Base-by-base conservation (phyloP, 2,329 filamentous ascomycete genomes). In the Aspergillus ibericus region DNA sequence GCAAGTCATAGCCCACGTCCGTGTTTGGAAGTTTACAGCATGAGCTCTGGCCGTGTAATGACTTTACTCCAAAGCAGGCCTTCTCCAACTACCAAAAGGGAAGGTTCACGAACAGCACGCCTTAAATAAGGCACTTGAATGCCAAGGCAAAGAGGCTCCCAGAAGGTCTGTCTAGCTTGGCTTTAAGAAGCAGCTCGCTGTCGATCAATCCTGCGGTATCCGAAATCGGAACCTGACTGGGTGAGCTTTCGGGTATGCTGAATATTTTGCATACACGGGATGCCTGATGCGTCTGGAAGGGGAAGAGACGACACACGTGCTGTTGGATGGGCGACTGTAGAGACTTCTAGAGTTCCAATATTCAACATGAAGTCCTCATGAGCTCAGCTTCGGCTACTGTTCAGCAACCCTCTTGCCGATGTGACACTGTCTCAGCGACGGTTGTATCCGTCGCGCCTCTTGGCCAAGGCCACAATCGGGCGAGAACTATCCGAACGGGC, bases 181-280 rank as follows among this genome's bases (percentile, higher is more conserved):
- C 25, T 12, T 20, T 27, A 40, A 53, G 10, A 42, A 36, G 25
- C 18, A 16, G 51, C 51, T 42, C 20, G n/a, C 38, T 36, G 51
- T 44, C 51, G 51, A 53, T 53, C 51, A 53, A 53, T 53, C 51
- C 51, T 53, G 29, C 51, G 22, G 40, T n/a, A 53, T 53, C 51
- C 51, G 51, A 53, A 20, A 42, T 53, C 51, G 51, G 51, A 53
- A 20, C 15, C 22, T 9, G 20, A 16, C 35, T 27, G 13, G 18
- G 15, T 13, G 35, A 35, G 32, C 22, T 10, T 29, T 53, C 25
- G 27, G 51, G n/a, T 53, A 53, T 22, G 36, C 27, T 8, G 7
- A 29, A 9, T 29, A n/a, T n/a, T n/a, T n/a, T 8, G 27, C 16
- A 34, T 25, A 34, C 36, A 27, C 13, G 16, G 36, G 36, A 44